Base-by-base conservation (phyloP, 352 stramenopile genomes). In the Globisporangium polare region DNA sequence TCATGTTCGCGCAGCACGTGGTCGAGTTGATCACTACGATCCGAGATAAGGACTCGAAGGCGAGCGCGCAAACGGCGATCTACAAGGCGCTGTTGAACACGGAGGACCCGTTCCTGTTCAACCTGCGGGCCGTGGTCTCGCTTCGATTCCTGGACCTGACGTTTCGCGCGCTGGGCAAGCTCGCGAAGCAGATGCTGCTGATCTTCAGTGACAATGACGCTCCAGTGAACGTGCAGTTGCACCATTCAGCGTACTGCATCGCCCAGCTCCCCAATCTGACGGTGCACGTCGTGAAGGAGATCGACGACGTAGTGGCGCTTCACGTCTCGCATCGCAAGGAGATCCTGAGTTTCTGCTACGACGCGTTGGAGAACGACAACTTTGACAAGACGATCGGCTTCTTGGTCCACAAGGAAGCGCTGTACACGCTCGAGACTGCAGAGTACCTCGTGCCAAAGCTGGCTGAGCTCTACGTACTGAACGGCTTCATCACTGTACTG, bases 1-100 rank as follows among this genome's bases (percentile, higher is more conserved):
- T 89, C 51, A 86, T 92, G 76, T 86, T 89, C 60, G 70, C 82
- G 22, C 82, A 92, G 63, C 82, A 92, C 56, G 68, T 85, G 3
- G 73, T 88, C 24, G 76, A 92, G 45, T 65, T 84, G 1, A 72
- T 92, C 42, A 89, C 82, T 6, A 88, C 77, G 13, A 85, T 83
- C 31, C 79, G 82, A 37, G 79, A 92, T 60, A 89, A 89, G 58
- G 67, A 77, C 27, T 77, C 75, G 15, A 92, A 92, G 50, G 60
- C 74, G 9, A 72, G 54, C 43, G 80, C 80, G 2, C 71, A 89
- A 46, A 55, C 70, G 31, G 67, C 68, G 13, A 87, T 88, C 51
- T 71, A 73, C 1, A 63, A 72, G 3, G 78, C 80, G 10, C 71
- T 92, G 6, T 51, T 73, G 60, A 67, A 55, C n/a, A 80, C 76